Evolutionary conservation across 306 rosid genomes (phyloP), one percentile per base, ranked within the genome.

Genomic region (Adenanthera pavonina): DNA sequence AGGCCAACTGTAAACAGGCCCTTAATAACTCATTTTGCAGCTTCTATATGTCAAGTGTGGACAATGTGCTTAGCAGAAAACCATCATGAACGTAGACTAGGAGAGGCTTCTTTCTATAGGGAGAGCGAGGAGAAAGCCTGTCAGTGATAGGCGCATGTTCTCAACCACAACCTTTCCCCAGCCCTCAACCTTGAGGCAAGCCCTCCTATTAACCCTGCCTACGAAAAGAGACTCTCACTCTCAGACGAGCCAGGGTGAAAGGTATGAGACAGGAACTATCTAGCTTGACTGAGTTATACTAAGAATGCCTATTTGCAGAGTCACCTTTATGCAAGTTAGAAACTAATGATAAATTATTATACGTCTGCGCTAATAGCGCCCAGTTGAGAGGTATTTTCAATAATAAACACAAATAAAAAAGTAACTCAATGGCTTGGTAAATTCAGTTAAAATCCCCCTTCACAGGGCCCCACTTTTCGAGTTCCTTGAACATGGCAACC

Each of bases 381-480:
- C 43, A 44, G n/a, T 33, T 15, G n/a, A 52, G 40, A 53, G 43
- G 69, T 20, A 82, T 60, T 15, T 74, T 54, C 49, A n/a, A 61
- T 52, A 71, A 80, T 9, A 36, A 61, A 72, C 20, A 38, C 14
- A 57, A 25, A 49, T 7, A 33, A 41, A 36, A 36, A 20, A 46
- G 78, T 64, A 52, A 64, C 65, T 69, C 48, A 44, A 54, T 54
- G 74, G 40, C 74, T 83, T n/a, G 8, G 62, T 56, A 67, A 41
- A 67, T 57, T 57, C 46, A 54, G 47, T 64, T 78, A 73, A 66
- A 38, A 56, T 53, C 38, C 49, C 15, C 72, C 30, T 49, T 7
- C 61, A 19, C 59, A 52, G 34, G 46, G 30, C 40, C 54, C 61
- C 54, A 53, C 56, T 53, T 44, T 43, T 64, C 54, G 52, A 52